Evolutionary conservation across 2,329 filamentous ascomycete genomes (phyloP).

Genomic region (Pseudogymnoascus sp.): DNA sequence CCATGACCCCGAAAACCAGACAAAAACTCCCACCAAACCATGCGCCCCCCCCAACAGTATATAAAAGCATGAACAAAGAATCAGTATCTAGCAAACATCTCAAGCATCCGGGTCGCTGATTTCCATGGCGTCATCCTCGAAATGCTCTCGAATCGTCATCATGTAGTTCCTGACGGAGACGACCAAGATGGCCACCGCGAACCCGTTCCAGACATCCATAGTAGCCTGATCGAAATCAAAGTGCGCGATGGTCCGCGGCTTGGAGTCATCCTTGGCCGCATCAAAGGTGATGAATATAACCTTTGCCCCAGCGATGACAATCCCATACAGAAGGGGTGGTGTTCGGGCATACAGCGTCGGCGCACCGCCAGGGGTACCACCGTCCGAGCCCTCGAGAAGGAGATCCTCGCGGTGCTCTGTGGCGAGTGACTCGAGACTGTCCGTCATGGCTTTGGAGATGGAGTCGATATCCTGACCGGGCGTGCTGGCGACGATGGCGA

Average conservation of each 20-base stretch:
- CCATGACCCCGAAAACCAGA: background rate
- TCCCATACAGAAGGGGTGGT: constrained; percentile 28
- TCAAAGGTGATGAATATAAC: constrained; percentile 26
- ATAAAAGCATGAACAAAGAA: background rate
- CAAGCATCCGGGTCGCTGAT: background rate
- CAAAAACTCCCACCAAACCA: background rate
- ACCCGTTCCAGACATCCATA: constrained; percentile 29
- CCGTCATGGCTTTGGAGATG: constrained; percentile 18
- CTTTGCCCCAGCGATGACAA: constrained; percentile 23
- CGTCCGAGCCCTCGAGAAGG: constrained; percentile 7
- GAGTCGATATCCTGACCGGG: constrained; percentile 16
- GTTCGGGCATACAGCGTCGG: constrained; percentile 18
- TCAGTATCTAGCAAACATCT: background rate
- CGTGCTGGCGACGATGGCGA: constrained; percentile 17
- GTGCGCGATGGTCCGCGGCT: constrained; percentile 20
- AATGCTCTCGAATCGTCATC: background rate
- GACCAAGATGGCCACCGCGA: constrained; percentile 26
- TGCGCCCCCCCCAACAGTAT: background rate
- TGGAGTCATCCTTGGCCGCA: constrained; percentile 21
- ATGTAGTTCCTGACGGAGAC: constrained; percentile 24
- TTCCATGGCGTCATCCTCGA: background rate
- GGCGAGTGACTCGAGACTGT: constrained; percentile 24
- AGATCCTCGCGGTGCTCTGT: constrained; percentile 21
- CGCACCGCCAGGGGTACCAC: constrained; percentile 13
- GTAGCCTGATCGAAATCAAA: constrained; percentile 24